Percentiles rank a stretch among this genome's conserved stretches.
phyloP scores from a whole-genome alignment of 177 flowering plant species.

The Vitis hybrid region DNA sequence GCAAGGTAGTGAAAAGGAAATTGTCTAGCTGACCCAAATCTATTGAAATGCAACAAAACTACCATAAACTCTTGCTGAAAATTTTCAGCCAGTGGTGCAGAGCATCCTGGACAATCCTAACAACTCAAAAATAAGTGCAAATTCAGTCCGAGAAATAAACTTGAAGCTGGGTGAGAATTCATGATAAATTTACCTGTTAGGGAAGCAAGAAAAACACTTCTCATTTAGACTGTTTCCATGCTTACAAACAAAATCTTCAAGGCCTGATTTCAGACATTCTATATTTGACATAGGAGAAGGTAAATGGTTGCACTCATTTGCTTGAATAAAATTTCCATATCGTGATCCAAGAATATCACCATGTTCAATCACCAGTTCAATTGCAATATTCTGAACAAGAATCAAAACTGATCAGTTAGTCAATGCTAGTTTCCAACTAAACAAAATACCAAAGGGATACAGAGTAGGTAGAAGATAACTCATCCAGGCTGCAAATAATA shows the following conservation, averaged over 20 bases:
- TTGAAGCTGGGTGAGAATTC: background rate
- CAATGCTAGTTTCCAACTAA: background rate
- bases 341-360: constrained; percentile 29
- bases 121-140: constrained; percentile 1
- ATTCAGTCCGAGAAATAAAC: background rate
- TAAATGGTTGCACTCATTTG: constrained; percentile 30
- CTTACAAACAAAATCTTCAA: constrained; percentile 63
- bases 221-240: constrained; percentile 46
- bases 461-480: background rate
- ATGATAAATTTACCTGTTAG: constrained; percentile 38
- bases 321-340: constrained; percentile 33
- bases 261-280: constrained; percentile 55
- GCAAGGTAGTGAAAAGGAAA: background rate
- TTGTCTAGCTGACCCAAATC: background rate
- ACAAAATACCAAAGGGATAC: background rate
- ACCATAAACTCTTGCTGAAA: background rate
- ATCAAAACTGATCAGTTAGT: constrained; percentile 18
- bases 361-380: constrained; percentile 50
- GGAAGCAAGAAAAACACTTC: constrained; percentile 56
- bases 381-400: constrained; percentile 52
- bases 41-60: background rate
- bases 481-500: background rate
- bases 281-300: constrained; percentile 40
- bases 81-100: background rate
- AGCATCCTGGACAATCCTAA: background rate